A percentile compares a stretch with the other conserved stretches of the same genome.
phyloP scores from a whole-genome alignment of 2,329 filamentous ascomycete genomes.

The Colletotrichum somersetense region DNA sequence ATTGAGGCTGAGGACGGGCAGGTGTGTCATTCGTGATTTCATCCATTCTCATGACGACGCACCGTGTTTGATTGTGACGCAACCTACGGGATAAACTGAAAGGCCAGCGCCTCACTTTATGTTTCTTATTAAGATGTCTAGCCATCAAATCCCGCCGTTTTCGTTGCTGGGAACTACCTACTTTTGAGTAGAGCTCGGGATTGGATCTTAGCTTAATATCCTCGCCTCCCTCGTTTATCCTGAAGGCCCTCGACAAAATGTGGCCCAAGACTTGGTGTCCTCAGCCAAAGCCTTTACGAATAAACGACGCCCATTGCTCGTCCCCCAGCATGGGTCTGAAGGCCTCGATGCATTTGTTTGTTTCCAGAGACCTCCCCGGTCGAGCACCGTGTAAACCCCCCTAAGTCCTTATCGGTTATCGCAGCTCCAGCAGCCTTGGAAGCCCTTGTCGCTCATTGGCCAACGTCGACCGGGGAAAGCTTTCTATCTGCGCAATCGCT shows the following conservation, averaged over 20 bases:
- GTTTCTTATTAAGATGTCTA: neutral
- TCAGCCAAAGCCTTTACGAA: neutral
- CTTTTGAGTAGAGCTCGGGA: neutral
- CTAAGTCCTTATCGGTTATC: slow-evolving; percentile 35
- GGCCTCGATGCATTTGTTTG: slow-evolving; percentile 3
- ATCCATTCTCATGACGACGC: neutral
- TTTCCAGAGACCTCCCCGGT: slow-evolving; percentile 6
- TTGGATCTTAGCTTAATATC: neutral
- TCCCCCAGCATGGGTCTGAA: neutral
- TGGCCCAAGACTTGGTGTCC: neutral
- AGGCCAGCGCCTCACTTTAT: neutral
- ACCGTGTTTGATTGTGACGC: neutral
- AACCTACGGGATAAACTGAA: neutral
- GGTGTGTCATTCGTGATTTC: neutral
- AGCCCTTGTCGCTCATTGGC: slow-evolving; percentile 20
- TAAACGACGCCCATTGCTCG: neutral
- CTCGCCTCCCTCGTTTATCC: neutral
- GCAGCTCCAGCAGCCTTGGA: slow-evolving; percentile 4
- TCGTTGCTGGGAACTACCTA: too few relatives aligned
- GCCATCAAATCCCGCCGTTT: neutral
- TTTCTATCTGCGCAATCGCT: slow-evolving; percentile 19
- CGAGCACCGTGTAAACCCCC: neutral
- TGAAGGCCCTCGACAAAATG: neutral
- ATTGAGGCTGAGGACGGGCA: neutral
- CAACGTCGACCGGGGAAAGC: slow-evolving; percentile 32